These are phyloP conservation scores for Ettlia oleoabundans DNA, from an alignment of 139 green algal species.

Conservation along the genomic window DNA sequence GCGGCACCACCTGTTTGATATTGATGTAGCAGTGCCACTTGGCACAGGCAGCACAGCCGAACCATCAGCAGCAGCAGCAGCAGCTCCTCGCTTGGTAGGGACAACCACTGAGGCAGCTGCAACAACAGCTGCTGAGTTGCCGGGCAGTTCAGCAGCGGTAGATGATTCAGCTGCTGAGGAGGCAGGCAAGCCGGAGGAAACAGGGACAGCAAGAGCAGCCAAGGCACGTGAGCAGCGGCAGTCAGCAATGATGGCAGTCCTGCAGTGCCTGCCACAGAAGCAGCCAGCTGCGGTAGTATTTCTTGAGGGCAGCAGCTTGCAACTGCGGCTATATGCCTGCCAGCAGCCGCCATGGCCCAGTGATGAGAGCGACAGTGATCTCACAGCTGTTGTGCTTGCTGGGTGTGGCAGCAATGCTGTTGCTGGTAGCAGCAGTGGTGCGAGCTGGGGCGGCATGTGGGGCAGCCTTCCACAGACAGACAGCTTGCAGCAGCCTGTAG, in stretches of 20 bases:
- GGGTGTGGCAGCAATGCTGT: neutral
- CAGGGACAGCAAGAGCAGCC: neutral
- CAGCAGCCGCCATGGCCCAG: constrained; percentile 40
- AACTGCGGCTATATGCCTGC: constrained; percentile 35
- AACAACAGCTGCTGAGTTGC: constrained; percentile 1
- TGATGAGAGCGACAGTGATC: constrained; percentile 36
- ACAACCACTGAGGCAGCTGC: neutral
- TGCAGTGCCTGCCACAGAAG: neutral
- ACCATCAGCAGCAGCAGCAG: neutral
- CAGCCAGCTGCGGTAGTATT: neutral
- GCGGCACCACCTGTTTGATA: constrained; percentile 76
- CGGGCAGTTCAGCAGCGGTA: too few species aligned
- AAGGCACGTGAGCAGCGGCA: too few species aligned
- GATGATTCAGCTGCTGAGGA: too few species aligned
- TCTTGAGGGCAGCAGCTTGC: neutral
- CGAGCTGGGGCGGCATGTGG: constrained; percentile 26
- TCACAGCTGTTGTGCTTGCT: constrained; percentile 26
- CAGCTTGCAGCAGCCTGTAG: neutral
- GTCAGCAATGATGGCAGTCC: neutral
- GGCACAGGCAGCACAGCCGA: neutral
- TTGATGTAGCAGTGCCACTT: constrained; percentile 32
- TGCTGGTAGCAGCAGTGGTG: neutral
- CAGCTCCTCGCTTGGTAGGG: too few species aligned
- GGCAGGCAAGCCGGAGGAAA: neutral
- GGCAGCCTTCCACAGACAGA: neutral